Percentiles rank a stretch among this genome's conserved stretches.
phyloP scores from a whole-genome alignment of 345 rosid genomes.

The Eucalyptus erythrocorys region DNA sequence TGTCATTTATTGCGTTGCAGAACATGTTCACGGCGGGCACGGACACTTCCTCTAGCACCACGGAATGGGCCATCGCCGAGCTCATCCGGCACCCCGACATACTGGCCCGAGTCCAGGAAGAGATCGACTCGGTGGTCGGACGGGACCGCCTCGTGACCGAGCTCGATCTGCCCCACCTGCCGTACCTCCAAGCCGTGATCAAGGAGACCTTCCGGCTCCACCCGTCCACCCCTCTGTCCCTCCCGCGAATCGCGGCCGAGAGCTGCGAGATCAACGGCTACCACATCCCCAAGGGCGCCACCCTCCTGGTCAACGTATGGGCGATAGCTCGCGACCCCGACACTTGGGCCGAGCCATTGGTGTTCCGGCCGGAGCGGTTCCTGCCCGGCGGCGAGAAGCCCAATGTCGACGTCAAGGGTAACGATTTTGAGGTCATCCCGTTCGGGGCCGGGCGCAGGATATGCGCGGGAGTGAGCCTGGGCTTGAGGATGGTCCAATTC shows the following conservation, averaged over 20 bases:
- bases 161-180: constrained; percentile 33
- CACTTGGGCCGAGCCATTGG: constrained; percentile 47
- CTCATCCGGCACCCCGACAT: constrained; percentile 61
- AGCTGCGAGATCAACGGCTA: constrained; percentile 69
- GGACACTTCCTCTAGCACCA: constrained; percentile 86
- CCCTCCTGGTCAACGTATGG: constrained; percentile 62
- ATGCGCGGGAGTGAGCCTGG: constrained; percentile 70
- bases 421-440: constrained; percentile 66
- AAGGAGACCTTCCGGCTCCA: constrained; percentile 82
- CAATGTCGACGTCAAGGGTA: constrained; percentile 51
- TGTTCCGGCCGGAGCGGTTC: constrained; percentile 64
- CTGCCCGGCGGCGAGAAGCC: constrained; percentile 57
- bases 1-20: neutral
- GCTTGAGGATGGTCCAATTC: constrained; percentile 60
- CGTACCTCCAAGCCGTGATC: constrained; percentile 65
- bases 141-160: constrained; percentile 34
- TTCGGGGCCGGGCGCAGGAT: constrained; percentile 86
- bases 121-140: constrained; percentile 60
- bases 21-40: constrained; percentile 93
- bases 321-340: constrained; percentile 84
- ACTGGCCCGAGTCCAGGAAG: constrained; percentile 30
- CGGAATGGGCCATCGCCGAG: constrained; percentile 90
- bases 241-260: constrained; percentile 59
- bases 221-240: constrained; percentile 73
- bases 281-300: constrained; percentile 57